A percentile compares a stretch with the other conserved stretches of the same genome.
These are phyloP conservation scores for Lasiodiplodia sp. DNA, from an alignment of 2,329 filamentous ascomycete genomes.

Conservation along the genomic window DNA sequence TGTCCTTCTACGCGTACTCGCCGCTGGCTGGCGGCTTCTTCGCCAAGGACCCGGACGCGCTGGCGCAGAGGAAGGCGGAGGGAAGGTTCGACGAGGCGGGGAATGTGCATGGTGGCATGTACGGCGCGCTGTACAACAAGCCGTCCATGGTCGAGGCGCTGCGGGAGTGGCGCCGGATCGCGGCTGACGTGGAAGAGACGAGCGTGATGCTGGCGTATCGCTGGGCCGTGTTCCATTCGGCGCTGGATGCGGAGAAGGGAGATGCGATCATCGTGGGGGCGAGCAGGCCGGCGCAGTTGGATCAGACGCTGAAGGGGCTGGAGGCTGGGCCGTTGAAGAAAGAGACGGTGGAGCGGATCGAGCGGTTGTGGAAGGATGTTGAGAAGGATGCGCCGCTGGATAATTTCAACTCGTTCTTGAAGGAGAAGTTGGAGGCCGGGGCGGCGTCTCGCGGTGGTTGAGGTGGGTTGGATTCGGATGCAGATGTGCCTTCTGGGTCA, in stretches of 20 bases:
- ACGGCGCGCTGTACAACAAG: conserved; percentile 51
- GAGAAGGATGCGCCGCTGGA: conserved; percentile 40
- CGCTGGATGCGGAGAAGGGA: conserved; percentile 61
- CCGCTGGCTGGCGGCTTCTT: conserved; percentile 48
- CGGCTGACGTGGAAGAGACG: conserved; percentile 42
- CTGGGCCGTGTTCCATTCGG: conserved; percentile 56
- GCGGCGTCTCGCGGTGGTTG: not conserved
- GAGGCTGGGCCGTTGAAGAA: conserved; percentile 75
- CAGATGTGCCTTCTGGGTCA: too few relatives aligned
- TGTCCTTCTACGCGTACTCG: conserved; percentile 54
- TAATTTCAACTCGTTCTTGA: conserved; percentile 32
- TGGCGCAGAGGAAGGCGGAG: conserved; percentile 43
- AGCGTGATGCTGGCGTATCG: conserved; percentile 53
- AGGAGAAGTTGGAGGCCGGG: not conserved
- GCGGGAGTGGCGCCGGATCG: conserved; percentile 46
- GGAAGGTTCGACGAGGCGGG: conserved; percentile 50
- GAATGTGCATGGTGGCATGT: conserved; percentile 45
- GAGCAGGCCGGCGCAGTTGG: conserved; percentile 62
- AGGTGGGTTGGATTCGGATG: too few relatives aligned
- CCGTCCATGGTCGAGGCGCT: conserved; percentile 53
- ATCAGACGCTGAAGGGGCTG: conserved; percentile 64
- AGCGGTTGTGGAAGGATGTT: conserved; percentile 76
- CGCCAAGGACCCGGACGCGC: conserved; percentile 48
- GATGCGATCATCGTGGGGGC: conserved; percentile 68
- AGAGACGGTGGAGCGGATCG: conserved; percentile 76